Base-by-base conservation (phyloP, 257 asterid species). In the Primulina huaijiensis region DNA sequence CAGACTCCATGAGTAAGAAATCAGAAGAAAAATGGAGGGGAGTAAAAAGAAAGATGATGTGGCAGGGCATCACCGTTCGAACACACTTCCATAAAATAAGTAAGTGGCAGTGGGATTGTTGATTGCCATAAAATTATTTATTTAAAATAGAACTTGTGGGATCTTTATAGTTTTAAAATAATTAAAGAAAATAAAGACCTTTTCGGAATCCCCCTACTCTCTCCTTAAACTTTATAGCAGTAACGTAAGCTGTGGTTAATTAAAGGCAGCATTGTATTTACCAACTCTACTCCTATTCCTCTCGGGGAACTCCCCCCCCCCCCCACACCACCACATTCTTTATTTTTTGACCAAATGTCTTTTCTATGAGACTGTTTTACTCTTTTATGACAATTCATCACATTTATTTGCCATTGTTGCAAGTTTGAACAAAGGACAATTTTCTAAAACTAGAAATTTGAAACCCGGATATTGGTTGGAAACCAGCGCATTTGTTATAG, bases 1-100 rank as follows among this genome's bases (percentile, higher is more conserved):
- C 34, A 31, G 34, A 30, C 6, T 30, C 74, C 76, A 79, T 53
- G 8, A 55, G 16, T 50, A 67, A 38, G 60, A 77, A 74, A 74
- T 64, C 57, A 20, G 20, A 67, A 29, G 64, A 65, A 27, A 27
- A 27, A 61, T 66, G 25, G 10, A 46, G 40, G 64, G 57, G 58
- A 72, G 57, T 57, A 35, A 52, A 52, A 67, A 50, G 34, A 20
- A 65, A 61, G 2, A 11, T 10, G 65, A 0, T 25, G 20, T 29
- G 60, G 59, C 60, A 34, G 73, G 35, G 31, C 57, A 21, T 12
- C 10, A 34, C 19, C 7, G 4, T 14, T 43, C 14, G 19, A 43
- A 43, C 19, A 43, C n/a, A 43, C 8, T 34, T 34, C 9, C 38
- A 34, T 34, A 34, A 34, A 31, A 31, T 31, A 31, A 31, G 34